Conservation (phyloP, 306 rosid genomes). For the Psophocarpus tetragonolobus region DNA sequence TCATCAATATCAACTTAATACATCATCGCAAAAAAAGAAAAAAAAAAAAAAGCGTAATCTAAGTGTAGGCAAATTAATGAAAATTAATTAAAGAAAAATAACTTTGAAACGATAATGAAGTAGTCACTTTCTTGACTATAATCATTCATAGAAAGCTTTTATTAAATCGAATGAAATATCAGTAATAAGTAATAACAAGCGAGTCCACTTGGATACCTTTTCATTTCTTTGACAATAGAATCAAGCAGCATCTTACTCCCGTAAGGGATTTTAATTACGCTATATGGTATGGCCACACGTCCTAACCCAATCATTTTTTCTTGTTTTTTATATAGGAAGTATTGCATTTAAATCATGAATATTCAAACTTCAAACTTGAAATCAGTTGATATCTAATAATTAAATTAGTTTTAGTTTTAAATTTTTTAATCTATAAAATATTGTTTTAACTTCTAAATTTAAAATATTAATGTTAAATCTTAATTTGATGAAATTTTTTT, state of each 20-base stretch:
- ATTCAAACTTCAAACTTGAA: not conserved
- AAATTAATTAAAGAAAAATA: not conserved
- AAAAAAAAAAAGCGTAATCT: not conserved
- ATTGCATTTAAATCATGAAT: not conserved
- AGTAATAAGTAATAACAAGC: not conserved
- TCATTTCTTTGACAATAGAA: not conserved
- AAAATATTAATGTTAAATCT: too few species aligned
- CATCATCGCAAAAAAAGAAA: not conserved
- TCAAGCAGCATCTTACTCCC: not conserved
- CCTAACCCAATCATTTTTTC: not conserved
- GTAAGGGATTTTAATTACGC: not conserved
- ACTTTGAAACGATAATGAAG: not conserved
- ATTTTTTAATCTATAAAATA: too few species aligned
- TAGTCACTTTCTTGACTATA: conserved; percentile 15
- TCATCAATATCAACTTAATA: not conserved
- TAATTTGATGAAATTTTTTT: too few species aligned
- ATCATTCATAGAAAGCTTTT: not conserved
- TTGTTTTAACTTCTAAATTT: too few species aligned
- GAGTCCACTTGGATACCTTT: not conserved
- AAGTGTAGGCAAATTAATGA: not conserved
- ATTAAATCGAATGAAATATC: not conserved
- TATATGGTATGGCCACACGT: not conserved
- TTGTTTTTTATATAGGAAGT: not conserved
- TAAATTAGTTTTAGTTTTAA: too few species aligned
- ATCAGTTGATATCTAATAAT: not conserved